Conservation (phyloP, 176 grass and related monocot species). For the Melocanna baccifera region DNA sequence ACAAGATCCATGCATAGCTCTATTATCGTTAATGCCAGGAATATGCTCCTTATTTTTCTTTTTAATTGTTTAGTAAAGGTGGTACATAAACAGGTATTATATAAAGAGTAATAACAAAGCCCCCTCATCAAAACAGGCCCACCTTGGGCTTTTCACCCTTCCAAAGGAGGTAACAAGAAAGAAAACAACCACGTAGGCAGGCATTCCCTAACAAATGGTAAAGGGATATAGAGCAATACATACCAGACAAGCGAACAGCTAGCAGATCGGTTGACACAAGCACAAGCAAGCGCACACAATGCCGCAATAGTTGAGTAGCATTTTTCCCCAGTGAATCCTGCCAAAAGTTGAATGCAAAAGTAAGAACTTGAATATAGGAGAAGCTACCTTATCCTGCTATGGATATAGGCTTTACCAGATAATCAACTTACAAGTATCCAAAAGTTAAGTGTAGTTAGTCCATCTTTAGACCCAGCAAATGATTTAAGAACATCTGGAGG, state of each 20-base stretch:
- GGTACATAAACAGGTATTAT: not conserved
- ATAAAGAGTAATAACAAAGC: not conserved
- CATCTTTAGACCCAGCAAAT: slow-evolving; percentile 93
- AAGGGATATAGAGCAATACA: slow-evolving; percentile 7
- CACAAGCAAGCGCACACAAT: slow-evolving; percentile 89
- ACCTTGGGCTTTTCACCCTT: slow-evolving; percentile 8
- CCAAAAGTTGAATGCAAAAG: slow-evolving; percentile 38
- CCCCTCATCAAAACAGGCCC: not conserved
- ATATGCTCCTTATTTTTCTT: slow-evolving; percentile 15
- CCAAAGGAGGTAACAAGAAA: slow-evolving; percentile 16
- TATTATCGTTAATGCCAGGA: slow-evolving; percentile 1
- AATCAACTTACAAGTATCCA: slow-evolving; percentile 94
- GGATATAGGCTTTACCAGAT: slow-evolving; percentile 6
- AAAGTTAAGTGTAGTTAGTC: slow-evolving; percentile 70
- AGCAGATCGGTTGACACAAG: slow-evolving; percentile 86
- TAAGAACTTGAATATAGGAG: slow-evolving; percentile 14
- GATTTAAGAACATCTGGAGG: slow-evolving; percentile 68
- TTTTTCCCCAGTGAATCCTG: slow-evolving; percentile 98
- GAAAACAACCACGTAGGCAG: slow-evolving; percentile 4
- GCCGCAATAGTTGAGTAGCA: slow-evolving; percentile 88
- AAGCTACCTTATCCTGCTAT: slow-evolving; percentile 10
- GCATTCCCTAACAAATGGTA: slow-evolving; percentile 4
- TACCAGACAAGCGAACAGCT: slow-evolving; percentile 92
- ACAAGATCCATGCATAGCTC: slow-evolving; percentile 3
- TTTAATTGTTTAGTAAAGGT: not conserved